Evolutionary conservation across 257 asterid genomes (phyloP).

Genomic region (Nicotiana otophora): DNA sequence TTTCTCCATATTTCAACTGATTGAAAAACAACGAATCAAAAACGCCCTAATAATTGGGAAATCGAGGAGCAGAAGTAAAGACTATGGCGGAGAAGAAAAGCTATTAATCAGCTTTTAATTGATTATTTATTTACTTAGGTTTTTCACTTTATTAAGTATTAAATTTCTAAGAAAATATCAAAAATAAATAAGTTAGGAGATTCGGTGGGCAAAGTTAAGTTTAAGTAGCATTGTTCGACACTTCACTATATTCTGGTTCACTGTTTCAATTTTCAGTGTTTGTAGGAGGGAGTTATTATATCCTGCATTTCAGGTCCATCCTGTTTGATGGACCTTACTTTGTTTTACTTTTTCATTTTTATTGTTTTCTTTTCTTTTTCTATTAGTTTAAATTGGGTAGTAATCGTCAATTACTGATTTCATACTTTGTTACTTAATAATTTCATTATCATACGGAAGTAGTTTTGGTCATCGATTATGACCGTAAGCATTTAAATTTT

Average conservation of each 20-base stretch:
- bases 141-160: background rate
- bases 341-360: background rate
- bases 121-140: background rate
- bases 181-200: background rate
- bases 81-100: background rate
- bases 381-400: too few relatives aligned
- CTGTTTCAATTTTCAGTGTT: background rate
- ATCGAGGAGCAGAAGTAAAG: background rate
- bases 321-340: background rate
- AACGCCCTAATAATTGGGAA: constrained; percentile 1
- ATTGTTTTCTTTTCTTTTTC: too few relatives aligned
- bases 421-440: too few relatives aligned
- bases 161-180: background rate
- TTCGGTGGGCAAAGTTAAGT: background rate
- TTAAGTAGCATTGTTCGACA: background rate
- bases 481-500: too few relatives aligned
- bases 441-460: too few relatives aligned
- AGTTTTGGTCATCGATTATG: too few relatives aligned
- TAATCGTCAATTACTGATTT: too few relatives aligned
- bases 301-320: background rate
- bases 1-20: constrained; percentile 45
- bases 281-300: background rate
- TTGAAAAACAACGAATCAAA: background rate
- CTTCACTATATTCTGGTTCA: background rate
- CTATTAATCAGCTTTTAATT: background rate